Conservation (phyloP, 371 early-diverging fungal genomes). For the Apophysomyces ossiformis region DNA sequence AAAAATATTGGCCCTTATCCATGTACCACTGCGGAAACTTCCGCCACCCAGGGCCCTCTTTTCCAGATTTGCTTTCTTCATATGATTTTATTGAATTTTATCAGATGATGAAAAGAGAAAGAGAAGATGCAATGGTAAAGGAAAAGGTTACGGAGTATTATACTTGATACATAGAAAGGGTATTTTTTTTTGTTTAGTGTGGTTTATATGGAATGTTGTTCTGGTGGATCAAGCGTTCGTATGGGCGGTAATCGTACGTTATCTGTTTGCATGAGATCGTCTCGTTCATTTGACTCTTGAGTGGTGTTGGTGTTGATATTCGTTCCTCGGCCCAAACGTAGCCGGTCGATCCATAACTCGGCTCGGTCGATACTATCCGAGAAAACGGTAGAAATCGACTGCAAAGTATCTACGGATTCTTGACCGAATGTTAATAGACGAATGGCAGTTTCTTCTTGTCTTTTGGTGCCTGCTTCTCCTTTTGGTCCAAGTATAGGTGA, state of each 20-base stretch:
- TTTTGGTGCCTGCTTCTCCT: slow-evolving; percentile 21
- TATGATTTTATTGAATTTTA: not conserved
- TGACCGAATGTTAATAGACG: slow-evolving; percentile 68
- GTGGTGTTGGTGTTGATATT: slow-evolving; percentile 5
- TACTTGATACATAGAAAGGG: slow-evolving; percentile 6
- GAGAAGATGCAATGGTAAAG: not conserved
- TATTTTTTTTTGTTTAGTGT: not conserved
- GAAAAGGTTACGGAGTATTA: not conserved
- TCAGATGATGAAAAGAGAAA: not conserved
- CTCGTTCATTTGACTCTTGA: not conserved
- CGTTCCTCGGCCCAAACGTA: slow-evolving; percentile 44
- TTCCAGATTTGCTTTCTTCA: not conserved
- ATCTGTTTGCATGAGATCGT: slow-evolving; percentile 15
- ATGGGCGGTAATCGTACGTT: slow-evolving; percentile 37
- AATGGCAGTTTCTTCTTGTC: slow-evolving; percentile 39
- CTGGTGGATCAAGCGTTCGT: slow-evolving; percentile 27
- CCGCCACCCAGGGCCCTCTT: not conserved
- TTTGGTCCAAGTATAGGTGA: slow-evolving; percentile 40
- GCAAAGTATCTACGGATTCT: slow-evolving; percentile 84
- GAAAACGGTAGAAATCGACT: slow-evolving; percentile 78
- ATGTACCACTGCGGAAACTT: not conserved
- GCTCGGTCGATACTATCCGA: slow-evolving; percentile 78
- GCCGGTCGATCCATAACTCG: slow-evolving; percentile 72
- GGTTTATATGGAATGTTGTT: slow-evolving; percentile 18
- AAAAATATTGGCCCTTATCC: not conserved